These are phyloP conservation scores for Helminthosporium solani DNA, from an alignment of 2,329 filamentous ascomycete genomes.

Conservation along the genomic window DNA sequence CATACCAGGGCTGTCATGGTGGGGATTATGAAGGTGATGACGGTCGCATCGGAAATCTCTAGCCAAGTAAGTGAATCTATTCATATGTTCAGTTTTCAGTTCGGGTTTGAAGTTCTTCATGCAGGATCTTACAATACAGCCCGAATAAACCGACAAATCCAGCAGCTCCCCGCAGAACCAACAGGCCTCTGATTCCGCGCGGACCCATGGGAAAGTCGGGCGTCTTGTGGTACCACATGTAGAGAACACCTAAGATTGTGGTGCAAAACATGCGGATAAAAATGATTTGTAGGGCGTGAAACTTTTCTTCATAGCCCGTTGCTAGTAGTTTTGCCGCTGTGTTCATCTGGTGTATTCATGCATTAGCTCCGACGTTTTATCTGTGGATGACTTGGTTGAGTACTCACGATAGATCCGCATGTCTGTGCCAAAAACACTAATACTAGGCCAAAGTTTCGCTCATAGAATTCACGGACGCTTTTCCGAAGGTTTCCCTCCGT, in stretches of 20 bases:
- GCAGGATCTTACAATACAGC: slow-evolving; percentile 27
- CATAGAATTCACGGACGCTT: slow-evolving; percentile 14
- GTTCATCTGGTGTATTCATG: slow-evolving; percentile 18
- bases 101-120: background rate
- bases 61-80: slow-evolving; percentile 69
- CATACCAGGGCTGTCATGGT: slow-evolving; percentile 77
- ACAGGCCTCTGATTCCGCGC: slow-evolving; percentile 17
- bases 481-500: slow-evolving; percentile 6
- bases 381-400: background rate
- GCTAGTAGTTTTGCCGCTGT: slow-evolving; percentile 26
- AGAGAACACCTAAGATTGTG: slow-evolving; percentile 61
- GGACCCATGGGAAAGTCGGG: slow-evolving; percentile 27
- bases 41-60: slow-evolving; percentile 79
- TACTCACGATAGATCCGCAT: slow-evolving; percentile 23
- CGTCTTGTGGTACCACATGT: slow-evolving; percentile 66
- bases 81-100: slow-evolving; percentile 1
- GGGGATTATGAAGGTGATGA: slow-evolving; percentile 80
- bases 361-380: slow-evolving; percentile 1
- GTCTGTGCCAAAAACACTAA: slow-evolving; percentile 43
- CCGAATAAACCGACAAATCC: slow-evolving; percentile 31
- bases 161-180: slow-evolving; percentile 24
- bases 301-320: slow-evolving; percentile 26
- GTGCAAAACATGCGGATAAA: slow-evolving; percentile 78
- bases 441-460: slow-evolving; percentile 26
- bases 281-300: slow-evolving; percentile 58